Evolutionary conservation across 2,329 filamentous ascomycete species (phyloP).

Genomic region (Nigrograna mackinnonii): DNA sequence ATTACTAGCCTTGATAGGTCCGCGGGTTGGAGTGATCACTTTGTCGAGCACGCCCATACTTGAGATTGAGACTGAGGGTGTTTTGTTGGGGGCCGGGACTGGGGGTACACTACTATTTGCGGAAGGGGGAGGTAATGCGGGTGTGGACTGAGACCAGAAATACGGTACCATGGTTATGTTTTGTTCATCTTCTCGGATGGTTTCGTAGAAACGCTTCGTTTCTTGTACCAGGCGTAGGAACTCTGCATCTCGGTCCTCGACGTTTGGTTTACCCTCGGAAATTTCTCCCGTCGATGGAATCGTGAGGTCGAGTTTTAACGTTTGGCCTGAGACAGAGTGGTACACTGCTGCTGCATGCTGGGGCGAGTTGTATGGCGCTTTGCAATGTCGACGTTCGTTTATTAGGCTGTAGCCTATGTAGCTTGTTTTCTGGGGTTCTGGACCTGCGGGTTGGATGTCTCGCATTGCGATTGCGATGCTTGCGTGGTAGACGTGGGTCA

Average conservation of each 20-base stretch:
- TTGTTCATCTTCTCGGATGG: slow-evolving; percentile 4
- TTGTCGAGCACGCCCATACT: slow-evolving; percentile 32
- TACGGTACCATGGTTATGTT: no score
- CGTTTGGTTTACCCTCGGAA: background rate
- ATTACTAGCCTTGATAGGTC: slow-evolving; percentile 27
- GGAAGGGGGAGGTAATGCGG: no score
- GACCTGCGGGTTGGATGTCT: slow-evolving; percentile 5
- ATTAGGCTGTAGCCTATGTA: slow-evolving; percentile 13
- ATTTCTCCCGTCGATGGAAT: background rate
- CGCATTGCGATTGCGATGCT: slow-evolving; percentile 10
- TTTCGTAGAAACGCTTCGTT: slow-evolving; percentile 6
- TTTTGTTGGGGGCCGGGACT: slow-evolving; percentile 8
- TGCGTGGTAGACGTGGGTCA: slow-evolving; percentile 16
- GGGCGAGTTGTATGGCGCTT: slow-evolving; percentile 4
- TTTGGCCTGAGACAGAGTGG: slow-evolving; percentile 14
- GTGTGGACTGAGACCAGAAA: background rate
- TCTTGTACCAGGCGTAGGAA: slow-evolving; percentile 4
- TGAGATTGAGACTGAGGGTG: slow-evolving; percentile 11
- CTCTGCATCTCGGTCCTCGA: no score
- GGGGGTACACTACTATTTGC: no score
- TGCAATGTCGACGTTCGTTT: slow-evolving; percentile 12
- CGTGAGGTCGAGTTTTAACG: slow-evolving; percentile 10
- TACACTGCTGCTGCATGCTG: slow-evolving; percentile 14
- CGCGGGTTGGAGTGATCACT: slow-evolving; percentile 27
- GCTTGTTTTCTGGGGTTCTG: background rate